Evolutionary conservation across 2,329 filamentous ascomycete species (phyloP).

Genomic region (Biscogniauxia mediterranea): DNA sequence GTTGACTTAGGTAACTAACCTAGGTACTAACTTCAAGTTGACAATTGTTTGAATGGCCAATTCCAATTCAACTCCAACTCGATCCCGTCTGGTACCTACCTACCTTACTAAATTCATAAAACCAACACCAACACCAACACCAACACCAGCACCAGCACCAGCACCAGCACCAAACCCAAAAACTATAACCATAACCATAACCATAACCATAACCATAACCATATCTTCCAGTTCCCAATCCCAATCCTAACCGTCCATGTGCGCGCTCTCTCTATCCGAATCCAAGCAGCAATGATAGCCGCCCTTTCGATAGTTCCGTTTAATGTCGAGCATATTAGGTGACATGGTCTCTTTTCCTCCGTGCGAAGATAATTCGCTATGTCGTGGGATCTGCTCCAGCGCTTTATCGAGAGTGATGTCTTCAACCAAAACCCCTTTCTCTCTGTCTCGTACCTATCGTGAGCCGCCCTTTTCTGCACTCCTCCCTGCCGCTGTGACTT

Average conservation of each 20-base stretch:
- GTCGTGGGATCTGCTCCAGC: conserved; percentile 85
- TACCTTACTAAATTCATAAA: too few species aligned
- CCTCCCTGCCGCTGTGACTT: conserved; percentile 5
- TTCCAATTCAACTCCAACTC: conserved; percentile 8
- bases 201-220: not conserved
- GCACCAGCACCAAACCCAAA: too few species aligned
- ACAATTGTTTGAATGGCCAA: conserved; percentile 9
- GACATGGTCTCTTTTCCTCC: conserved; percentile 31
- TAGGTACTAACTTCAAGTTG: not conserved
- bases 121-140: too few species aligned
- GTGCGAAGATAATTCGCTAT: conserved; percentile 44
- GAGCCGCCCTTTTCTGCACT: conserved; percentile 37
- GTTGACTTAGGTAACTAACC: too few species aligned
- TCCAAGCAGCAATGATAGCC: conserved; percentile 31
- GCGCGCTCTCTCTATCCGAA: conserved; percentile 8
- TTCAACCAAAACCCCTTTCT: conserved; percentile 90
- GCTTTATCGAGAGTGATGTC: conserved; percentile 90
- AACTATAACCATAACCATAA: not conserved
- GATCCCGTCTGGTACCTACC: too few species aligned
- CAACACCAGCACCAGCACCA: too few species aligned
- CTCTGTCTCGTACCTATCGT: conserved; percentile 86
- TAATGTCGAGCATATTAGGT: conserved; percentile 29
- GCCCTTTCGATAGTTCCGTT: conserved; percentile 22
- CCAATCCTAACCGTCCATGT: conserved; percentile 4
- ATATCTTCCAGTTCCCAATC: conserved; percentile 1